Evolutionary conservation across 352 stramenopile genomes (phyloP).

Genomic region (Blastocystis sp.): DNA sequence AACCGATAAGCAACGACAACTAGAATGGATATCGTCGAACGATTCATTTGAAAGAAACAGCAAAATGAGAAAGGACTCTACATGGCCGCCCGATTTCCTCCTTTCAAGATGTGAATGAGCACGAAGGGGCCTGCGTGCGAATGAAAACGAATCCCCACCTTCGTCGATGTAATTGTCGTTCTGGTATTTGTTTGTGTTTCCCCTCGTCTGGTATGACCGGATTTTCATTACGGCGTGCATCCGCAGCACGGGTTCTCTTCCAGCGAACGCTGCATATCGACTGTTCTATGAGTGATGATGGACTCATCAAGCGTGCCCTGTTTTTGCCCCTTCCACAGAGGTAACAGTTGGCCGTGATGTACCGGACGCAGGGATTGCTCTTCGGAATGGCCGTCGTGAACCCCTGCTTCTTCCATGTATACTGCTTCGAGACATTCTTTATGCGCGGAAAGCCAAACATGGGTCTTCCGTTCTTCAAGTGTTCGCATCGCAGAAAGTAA

Average conservation of each 20-base stretch:
- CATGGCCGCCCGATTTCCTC: conserved; percentile 17
- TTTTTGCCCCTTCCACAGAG: conserved; percentile 48
- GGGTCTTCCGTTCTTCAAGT: conserved; percentile 54
- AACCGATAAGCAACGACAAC: too few relatives aligned
- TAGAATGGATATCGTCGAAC: too few relatives aligned
- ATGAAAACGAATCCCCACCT: background rate
- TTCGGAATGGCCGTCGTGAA: conserved; percentile 57
- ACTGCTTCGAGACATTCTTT: conserved; percentile 46
- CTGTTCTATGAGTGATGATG: conserved; percentile 11
- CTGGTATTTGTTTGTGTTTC: conserved; percentile 40
- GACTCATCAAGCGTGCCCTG: background rate
- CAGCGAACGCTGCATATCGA: conserved; percentile 11
- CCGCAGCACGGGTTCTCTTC: conserved; percentile 51
- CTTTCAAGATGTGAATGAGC: conserved; percentile 55
- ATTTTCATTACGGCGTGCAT: conserved; percentile 57
- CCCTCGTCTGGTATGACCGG: background rate
- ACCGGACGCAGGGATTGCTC: conserved; percentile 34
- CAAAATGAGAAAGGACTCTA: too few relatives aligned
- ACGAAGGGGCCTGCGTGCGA: conserved; percentile 41
- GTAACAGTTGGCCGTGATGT: conserved; percentile 56
- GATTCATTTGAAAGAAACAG: too few relatives aligned
- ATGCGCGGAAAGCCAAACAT: conserved; percentile 55
- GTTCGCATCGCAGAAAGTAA: conserved; percentile 39
- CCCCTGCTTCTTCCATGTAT: conserved; percentile 57
- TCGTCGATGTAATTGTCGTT: conserved; percentile 57